A percentile compares a stretch with the other conserved stretches of the same genome.
phyloP scores from a whole-genome alignment of 176 grass and related monocot species.

The Cenchrus americanus region DNA sequence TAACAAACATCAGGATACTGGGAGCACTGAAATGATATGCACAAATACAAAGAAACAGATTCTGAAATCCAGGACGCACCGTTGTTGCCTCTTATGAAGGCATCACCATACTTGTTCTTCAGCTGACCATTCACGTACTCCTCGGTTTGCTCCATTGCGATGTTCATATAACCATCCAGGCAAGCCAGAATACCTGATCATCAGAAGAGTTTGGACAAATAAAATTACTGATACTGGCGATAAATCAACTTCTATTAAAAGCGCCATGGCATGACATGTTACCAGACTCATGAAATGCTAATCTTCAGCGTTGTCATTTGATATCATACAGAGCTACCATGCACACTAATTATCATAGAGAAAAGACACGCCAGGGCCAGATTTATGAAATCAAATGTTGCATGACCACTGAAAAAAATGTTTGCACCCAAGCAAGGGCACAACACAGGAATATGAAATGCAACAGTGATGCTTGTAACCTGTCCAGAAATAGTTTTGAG shows the following conservation, averaged over 20 bases:
- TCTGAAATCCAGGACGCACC: slow-evolving; percentile 55
- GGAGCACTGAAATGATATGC: not conserved
- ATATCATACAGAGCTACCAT: not conserved
- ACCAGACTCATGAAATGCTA: not conserved
- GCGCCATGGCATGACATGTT: not conserved
- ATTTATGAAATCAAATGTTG: not conserved
- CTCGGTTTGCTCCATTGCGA: slow-evolving; percentile 97
- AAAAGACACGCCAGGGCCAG: not conserved
- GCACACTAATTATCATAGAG: not conserved
- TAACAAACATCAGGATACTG: slow-evolving; percentile 19
- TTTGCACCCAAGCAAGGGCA: slow-evolving; percentile 21
- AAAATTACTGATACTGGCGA: not conserved
- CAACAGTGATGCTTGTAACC: not conserved
- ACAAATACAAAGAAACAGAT: not conserved
- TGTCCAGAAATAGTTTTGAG: not conserved
- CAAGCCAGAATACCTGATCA: slow-evolving; percentile 83
- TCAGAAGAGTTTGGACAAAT: not conserved
- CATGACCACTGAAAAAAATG: not conserved
- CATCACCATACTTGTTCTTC: slow-evolving; percentile 98
- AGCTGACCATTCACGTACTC: slow-evolving; percentile 94
- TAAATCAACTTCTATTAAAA: not conserved
- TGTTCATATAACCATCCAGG: slow-evolving; percentile 98
- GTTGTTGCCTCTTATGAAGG: slow-evolving; percentile 98
- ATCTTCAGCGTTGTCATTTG: not conserved
- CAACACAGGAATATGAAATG: not conserved